A percentile compares a stretch with the other conserved stretches of the same genome.
phyloP scores from a whole-genome alignment of 257 asterid species.

The Solanum lycopersicoides region DNA sequence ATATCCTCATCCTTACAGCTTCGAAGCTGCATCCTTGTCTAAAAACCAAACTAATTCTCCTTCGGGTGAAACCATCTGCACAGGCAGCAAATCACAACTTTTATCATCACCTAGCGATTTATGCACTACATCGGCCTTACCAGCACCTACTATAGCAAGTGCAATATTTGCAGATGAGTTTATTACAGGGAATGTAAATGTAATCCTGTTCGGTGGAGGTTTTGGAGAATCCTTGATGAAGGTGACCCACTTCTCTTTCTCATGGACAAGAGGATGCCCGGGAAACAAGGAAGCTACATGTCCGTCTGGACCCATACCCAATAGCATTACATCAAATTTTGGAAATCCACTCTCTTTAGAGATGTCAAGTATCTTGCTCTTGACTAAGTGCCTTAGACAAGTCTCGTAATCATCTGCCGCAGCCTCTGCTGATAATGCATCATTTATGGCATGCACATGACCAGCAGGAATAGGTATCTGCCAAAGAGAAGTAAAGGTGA shows the following conservation, averaged over 20 bases:
- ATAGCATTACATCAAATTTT: constrained; percentile 75
- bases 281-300: constrained; percentile 92
- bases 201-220: constrained; percentile 87
- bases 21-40: constrained; percentile 88
- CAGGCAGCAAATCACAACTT: constrained; percentile 54
- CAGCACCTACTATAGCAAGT: constrained; percentile 66
- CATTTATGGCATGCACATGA: constrained; percentile 71
- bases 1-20: constrained; percentile 26
- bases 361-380: constrained; percentile 31
- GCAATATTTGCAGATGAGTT: constrained; percentile 72
- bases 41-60: constrained; percentile 76
- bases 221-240: constrained; percentile 84
- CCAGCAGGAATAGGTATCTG: constrained; percentile 86
- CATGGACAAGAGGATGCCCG: constrained; percentile 67
- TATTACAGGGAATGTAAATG: constrained; percentile 81
- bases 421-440: constrained; percentile 72
- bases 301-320: constrained; percentile 98
- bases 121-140: constrained; percentile 58
- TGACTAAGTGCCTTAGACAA: constrained; percentile 64
- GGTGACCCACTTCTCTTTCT: constrained; percentile 68
- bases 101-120: constrained; percentile 40
- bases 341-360: constrained; percentile 56
- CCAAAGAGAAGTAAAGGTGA: background rate
- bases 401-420: constrained; percentile 91
- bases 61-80: constrained; percentile 67